These are phyloP conservation scores for Xylariaceae sp. DNA, from an alignment of 2,329 filamentous ascomycete species.

Conservation along the genomic window DNA sequence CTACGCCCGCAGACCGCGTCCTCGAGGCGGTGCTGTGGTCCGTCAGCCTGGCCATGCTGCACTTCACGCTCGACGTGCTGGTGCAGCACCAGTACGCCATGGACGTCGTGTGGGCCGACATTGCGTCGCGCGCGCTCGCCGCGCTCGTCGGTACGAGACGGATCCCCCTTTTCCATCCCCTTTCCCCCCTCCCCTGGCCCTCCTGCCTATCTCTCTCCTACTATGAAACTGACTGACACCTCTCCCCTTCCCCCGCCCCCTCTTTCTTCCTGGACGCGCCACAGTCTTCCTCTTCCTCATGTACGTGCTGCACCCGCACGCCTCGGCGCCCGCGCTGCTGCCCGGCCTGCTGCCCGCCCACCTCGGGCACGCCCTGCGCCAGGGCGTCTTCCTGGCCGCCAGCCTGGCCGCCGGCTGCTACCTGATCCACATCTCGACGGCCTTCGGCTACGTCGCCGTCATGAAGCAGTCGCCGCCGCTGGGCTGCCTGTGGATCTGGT, in stretches of 20 bases:
- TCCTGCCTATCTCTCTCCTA: too few relatives aligned
- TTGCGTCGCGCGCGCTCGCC: conserved; percentile 44
- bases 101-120: conserved; percentile 50
- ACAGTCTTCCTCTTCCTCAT: conserved; percentile 49
- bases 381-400: conserved; percentile 54
- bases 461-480: conserved; percentile 90
- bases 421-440: conserved; percentile 74
- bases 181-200: too few relatives aligned
- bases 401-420: conserved; percentile 64
- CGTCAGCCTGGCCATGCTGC: conserved; percentile 59
- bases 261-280: not conserved
- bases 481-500: conserved; percentile 89
- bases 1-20: conserved; percentile 42
- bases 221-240: not conserved
- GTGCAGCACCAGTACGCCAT: conserved; percentile 73
- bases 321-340: conserved; percentile 39
- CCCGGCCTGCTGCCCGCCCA: conserved; percentile 37
- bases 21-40: conserved; percentile 52
- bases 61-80: conserved; percentile 71
- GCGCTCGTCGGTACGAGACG: conserved; percentile 47
- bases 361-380: conserved; percentile 42
- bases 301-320: conserved; percentile 49
- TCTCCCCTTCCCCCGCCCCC: not conserved
- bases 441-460: conserved; percentile 71
- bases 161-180: too few relatives aligned